These are phyloP conservation scores for Nicotiana obtusifolia DNA, from an alignment of 257 asterid genomes.

Conservation along the genomic window DNA sequence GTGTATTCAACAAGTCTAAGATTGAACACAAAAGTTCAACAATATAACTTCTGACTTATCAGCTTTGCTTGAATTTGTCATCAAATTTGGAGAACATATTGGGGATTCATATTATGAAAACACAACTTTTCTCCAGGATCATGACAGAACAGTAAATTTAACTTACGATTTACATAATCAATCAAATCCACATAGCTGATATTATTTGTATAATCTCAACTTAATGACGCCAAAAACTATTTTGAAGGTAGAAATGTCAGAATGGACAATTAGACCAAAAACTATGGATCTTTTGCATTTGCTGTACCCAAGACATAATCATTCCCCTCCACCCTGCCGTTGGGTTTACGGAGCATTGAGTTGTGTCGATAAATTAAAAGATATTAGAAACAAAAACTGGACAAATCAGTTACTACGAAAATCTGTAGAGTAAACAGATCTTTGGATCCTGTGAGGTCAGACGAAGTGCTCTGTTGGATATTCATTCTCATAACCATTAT, in stretches of 20 bases:
- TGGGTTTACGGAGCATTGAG: neutral
- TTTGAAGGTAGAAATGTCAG: neutral
- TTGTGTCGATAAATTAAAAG: neutral
- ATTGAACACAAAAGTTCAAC: neutral
- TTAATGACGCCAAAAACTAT: neutral
- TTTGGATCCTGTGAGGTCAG: slow-evolving; percentile 21
- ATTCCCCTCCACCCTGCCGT: neutral
- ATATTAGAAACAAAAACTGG: neutral
- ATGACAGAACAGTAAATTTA: neutral
- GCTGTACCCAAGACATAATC: neutral
- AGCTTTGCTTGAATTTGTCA: neutral
- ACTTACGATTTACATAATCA: neutral
- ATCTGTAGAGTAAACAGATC: neutral
- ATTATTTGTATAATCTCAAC: neutral
- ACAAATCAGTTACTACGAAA: neutral
- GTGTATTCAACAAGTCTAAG: neutral
- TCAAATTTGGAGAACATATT: neutral
- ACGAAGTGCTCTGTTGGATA: slow-evolving; percentile 92
- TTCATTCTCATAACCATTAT: slow-evolving; percentile 82
- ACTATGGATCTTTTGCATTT: neutral
- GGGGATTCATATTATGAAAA: neutral
- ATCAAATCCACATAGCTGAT: neutral
- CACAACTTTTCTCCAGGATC: neutral
- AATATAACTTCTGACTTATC: neutral
- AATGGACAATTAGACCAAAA: neutral